Base-by-base conservation (phyloP, 176 grass and related monocot genomes). In the Carex pumila region DNA sequence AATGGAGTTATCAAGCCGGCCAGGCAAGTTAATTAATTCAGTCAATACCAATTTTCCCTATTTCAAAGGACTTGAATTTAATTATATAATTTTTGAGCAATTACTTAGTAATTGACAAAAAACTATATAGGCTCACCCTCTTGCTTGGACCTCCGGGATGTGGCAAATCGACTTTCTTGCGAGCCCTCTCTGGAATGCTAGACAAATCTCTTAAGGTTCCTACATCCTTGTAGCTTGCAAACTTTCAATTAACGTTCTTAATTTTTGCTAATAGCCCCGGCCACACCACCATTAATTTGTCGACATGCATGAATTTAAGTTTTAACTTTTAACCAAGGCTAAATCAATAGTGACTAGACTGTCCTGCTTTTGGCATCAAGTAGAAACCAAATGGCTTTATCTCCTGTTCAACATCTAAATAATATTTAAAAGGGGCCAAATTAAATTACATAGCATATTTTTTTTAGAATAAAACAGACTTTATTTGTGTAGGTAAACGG, bases 111-210 rank as follows among this genome's bases (percentile, higher is more conserved):
- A 50, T 21, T 73, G 41, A 73, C 43, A 50, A 47, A 74, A 5
- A 52, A 53, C 29, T 52, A 74, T 30, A 74, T 87, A 93, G 90
- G 90, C 87, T 97, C 62, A 94, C 90, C 69, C 94, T 97, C 17
- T 84, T 97, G 21, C 92, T 97, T 8, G 92, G 92, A 14, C 90
- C 92, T 30, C 94, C 92, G 19, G 88, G 90, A 79, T 88, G 90
- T 83, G 94, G 94, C 15, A 97, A 97, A 83, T 85, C 94, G 1
- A 94, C 92, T 6, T 90, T 94, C 61, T 74, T 97, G 80, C 86
- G 71, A 69, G 92, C 92, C 32, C 88, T 97, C 21, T 83, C 87
- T 0, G 94, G 94, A 75, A 97, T 88, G 85, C 85, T 94, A 68
- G 81, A 75, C 70, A 79, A 81, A 83, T 87, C 78, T 67, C 88